Evolutionary conservation across 257 asterid genomes (phyloP).

Genomic region (Rauvolfia tetraphylla): DNA sequence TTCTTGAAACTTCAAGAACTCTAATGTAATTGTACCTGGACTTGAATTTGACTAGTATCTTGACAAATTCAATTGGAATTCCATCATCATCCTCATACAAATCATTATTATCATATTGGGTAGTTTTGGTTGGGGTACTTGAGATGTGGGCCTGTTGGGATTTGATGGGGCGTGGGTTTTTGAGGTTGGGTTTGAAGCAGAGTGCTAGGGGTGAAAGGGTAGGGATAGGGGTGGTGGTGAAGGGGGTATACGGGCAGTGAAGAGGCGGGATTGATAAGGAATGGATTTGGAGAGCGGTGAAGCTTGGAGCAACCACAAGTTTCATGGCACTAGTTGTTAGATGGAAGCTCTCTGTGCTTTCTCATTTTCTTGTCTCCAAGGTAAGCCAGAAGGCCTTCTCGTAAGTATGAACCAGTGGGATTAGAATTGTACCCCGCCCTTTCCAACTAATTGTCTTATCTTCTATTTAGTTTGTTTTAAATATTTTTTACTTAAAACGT

Average conservation of each 20-base stretch:
- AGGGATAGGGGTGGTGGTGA: constrained; percentile 6
- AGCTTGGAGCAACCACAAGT: constrained; percentile 23
- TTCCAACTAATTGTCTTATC: too few species aligned
- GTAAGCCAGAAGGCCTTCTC: background rate
- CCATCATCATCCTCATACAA: constrained; percentile 40
- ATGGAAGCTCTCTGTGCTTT: background rate
- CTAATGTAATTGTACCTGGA: constrained; percentile 78
- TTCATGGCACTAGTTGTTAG: constrained; percentile 17
- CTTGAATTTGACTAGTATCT: constrained; percentile 72
- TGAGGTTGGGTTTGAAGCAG: constrained; percentile 19
- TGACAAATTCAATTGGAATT: constrained; percentile 74
- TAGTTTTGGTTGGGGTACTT: constrained; percentile 23
- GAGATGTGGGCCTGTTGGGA: constrained; percentile 21
- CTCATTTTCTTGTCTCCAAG: background rate
- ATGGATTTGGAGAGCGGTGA: constrained; percentile 18
- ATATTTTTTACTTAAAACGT: too few species aligned
- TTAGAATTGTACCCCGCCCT: too few species aligned
- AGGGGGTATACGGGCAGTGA: constrained; percentile 16
- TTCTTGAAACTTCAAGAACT: constrained; percentile 73
- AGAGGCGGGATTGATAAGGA: background rate
- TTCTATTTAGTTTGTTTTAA: too few species aligned
- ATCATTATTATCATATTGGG: background rate
- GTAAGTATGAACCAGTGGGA: too few species aligned
- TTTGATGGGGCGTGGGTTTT: constrained; percentile 19
- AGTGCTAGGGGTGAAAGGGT: constrained; percentile 10